Conservation (phyloP, 1,284 basidiomycete species). For the Ceratobasidium sp. region DNA sequence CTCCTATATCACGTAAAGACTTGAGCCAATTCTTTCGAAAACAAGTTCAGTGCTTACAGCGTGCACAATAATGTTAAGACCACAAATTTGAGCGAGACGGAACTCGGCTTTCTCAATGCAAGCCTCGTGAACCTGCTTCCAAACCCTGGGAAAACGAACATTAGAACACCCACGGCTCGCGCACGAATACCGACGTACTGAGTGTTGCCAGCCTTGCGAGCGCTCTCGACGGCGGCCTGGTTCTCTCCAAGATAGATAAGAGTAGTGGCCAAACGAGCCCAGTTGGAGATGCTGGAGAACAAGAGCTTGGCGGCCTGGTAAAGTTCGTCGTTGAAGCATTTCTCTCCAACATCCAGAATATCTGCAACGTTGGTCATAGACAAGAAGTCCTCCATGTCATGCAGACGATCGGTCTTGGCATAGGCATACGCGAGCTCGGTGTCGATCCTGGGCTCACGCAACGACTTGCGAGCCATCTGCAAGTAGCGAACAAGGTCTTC, state of each 20-base stretch:
- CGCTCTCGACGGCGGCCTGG: constrained; percentile 97
- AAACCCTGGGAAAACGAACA: constrained; percentile 73
- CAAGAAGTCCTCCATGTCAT: constrained; percentile 99
- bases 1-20: constrained; percentile 66
- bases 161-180: constrained; percentile 4
- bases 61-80: constrained; percentile 95
- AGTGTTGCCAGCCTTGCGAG: constrained; percentile 98
- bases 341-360: constrained; percentile 95
- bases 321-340: constrained; percentile 98
- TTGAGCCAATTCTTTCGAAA: constrained; percentile 11
- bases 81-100: constrained; percentile 97
- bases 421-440: constrained; percentile 97
- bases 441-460: constrained; percentile 98
- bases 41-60: constrained; percentile 66
- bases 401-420: constrained; percentile 95
- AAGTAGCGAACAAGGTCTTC: constrained; percentile 98
- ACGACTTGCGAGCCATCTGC: constrained; percentile 99
- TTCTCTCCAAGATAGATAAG: constrained; percentile 99
- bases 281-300: constrained; percentile 98
- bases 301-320: constrained; percentile 98
- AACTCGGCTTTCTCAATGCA: constrained; percentile 98
- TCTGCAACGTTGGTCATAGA: constrained; percentile 99
- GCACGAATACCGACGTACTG: constrained; percentile 69
- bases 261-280: constrained; percentile 97
- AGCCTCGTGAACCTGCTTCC: constrained; percentile 99